Evolutionary conservation across 495 filamentous ascomycete species (phyloP), one percentile per base, ranked within the genome.

Genomic region (Thozetella sp.): DNA sequence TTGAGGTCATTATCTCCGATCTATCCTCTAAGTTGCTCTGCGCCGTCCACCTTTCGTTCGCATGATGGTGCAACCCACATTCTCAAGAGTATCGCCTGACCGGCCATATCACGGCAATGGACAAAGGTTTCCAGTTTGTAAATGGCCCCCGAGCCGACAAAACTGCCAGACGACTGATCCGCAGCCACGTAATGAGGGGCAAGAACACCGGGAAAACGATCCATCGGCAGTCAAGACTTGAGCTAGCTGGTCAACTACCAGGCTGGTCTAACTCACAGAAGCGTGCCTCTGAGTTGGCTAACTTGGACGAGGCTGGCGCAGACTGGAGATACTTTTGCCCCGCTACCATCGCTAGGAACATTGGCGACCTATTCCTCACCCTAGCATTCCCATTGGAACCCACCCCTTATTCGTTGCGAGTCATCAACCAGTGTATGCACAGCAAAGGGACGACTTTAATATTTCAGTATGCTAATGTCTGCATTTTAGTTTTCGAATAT

Each of bases 101-200:
- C n/a, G n/a, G n/a, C 15, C 30, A 37, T 37, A 15, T 37, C 15
- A 37, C 30, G 30, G 15, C 30, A 37, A 52, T 52, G 50, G 50
- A 52, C n/a, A 52, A 52, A 22, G 3, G 25, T 3, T 52, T 52
- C 15, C n/a, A 22, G 13, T 52, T 52, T 15, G 50, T 52, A 3
- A 22, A 52, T 25, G 3, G 11, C 20, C 15, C 50, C 9, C 12
- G 22, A 15, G 50, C 25, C 50, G 50, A 52, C 50, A 13, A 3
- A 22, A 3, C 4, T 22, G 19, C 52, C 22, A 54, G 52, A 15
- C 13, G 17, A 34, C 25, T 54, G 9, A 54, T 54, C 10, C 13
- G 22, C n/a, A 54, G 52, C 52, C 27, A 54, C 20, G 52, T 54
- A 10, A 54, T 54, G 52, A 54, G 30, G 19, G 52, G 52, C 13